Base-by-base conservation (phyloP, 306 rosid genomes). In the Sicyos edulis region DNA sequence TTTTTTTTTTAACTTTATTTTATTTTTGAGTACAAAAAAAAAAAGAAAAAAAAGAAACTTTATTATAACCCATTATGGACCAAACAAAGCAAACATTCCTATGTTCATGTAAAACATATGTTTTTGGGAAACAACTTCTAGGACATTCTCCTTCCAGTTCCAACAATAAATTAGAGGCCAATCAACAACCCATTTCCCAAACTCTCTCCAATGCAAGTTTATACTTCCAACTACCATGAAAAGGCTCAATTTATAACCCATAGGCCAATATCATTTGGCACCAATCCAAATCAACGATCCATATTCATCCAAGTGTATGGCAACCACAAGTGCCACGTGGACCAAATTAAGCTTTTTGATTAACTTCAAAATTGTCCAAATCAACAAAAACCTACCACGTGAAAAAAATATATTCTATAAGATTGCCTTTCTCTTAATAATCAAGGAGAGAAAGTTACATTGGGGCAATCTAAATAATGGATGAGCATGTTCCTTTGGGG, bases 241-340 rank as follows among this genome's bases (percentile, higher is more conserved):
- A 61, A 55, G 8, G 2, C 9, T 62, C 24, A 37, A 50, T 50
- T 50, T 50, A 13, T 40, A 11, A 68, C 59, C 45, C 59, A 11
- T 16, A 24, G 73, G 16, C 73, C 73, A 59, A 49, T 49, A 29
- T 24, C 2, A 51, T 15, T 40, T 47, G 55, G 73, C 47, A 44
- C 16, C 45, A 58, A 51, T 49, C 14, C 17, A 22, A 21, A 68
- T 68, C 57, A 68, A 68, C 49, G 42, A 22, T 45, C 45, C 73
- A 69, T n/a, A 50, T 69, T 6, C 73, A 15, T 51, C 24, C 45
- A 69, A 69, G 58, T 69, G 45, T 69, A 50, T 50, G 73, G 45
- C 14, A 7, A 21, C 14, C 5, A 14, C 11, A 24, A 21, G 37
- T 24, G 73, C 22, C 73, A 69, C 73, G 0, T 47, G 14, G 1